These are phyloP conservation scores for Corchorus olitorius DNA, from an alignment of 345 rosid genomes.

Conservation along the genomic window DNA sequence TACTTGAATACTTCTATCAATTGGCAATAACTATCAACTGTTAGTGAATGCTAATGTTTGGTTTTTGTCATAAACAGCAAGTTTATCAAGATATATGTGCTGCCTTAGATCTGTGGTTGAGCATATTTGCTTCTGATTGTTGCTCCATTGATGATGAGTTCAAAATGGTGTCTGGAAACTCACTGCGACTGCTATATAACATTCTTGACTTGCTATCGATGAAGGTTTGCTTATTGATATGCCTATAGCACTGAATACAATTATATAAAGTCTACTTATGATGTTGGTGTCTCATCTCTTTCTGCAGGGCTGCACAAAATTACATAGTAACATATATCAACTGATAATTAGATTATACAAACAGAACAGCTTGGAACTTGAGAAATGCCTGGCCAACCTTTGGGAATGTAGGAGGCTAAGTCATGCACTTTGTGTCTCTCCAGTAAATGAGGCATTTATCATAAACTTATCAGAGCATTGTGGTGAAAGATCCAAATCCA, in stretches of 20 bases:
- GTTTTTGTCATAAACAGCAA: conserved; percentile 45
- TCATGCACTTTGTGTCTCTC: conserved; percentile 84
- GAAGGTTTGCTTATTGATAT: conserved; percentile 55
- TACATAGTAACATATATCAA: conserved; percentile 48
- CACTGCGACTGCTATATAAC: conserved; percentile 57
- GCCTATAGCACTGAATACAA: conserved; percentile 1
- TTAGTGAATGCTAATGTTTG: conserved; percentile 24
- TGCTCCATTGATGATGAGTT: conserved; percentile 34
- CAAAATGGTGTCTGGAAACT: conserved; percentile 40
- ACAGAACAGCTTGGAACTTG: conserved; percentile 51
- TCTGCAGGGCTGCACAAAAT: conserved; percentile 62
- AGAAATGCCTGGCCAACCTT: conserved; percentile 57
- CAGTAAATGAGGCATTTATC: conserved; percentile 61
- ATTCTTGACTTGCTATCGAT: conserved; percentile 67
- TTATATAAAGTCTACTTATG: neutral
- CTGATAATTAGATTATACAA: conserved; percentile 56
- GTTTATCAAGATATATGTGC: conserved; percentile 57
- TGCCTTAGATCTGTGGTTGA: conserved; percentile 66
- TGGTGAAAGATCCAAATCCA: conserved; percentile 49
- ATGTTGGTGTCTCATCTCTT: conserved; percentile 21
- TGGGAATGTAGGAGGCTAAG: conserved; percentile 87
- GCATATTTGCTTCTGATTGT: conserved; percentile 34
- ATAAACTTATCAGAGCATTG: conserved; percentile 44
- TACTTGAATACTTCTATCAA: conserved; percentile 7
- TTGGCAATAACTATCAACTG: neutral